A percentile compares a stretch with the other conserved stretches of the same genome.
These are phyloP conservation scores for Xylaria flabelliformis DNA, from an alignment of 495 filamentous ascomycete genomes.

Conservation along the genomic window DNA sequence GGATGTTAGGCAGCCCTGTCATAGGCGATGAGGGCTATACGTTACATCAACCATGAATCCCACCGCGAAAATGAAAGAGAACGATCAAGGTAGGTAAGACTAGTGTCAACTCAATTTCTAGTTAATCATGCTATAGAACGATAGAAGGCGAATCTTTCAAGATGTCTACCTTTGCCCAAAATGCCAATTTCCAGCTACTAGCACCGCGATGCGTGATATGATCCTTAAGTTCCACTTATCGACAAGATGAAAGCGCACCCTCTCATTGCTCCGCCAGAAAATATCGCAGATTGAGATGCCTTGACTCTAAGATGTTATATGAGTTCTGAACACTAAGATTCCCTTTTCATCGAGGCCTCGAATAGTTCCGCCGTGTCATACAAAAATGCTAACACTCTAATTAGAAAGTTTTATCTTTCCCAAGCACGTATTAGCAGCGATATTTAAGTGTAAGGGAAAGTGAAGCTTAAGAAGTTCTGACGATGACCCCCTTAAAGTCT, in stretches of 20 bases:
- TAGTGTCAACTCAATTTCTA: neutral
- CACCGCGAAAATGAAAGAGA: neutral
- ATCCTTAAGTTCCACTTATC: neutral
- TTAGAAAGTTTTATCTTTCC: neutral
- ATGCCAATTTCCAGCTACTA: slow-evolving; percentile 8
- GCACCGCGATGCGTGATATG: neutral
- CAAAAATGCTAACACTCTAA: neutral
- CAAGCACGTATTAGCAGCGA: no score
- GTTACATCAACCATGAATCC: neutral
- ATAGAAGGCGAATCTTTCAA: neutral
- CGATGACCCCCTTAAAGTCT: no score
- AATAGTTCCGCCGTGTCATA: neutral
- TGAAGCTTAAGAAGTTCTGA: no score
- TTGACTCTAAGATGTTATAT: neutral
- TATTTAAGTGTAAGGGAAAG: no score
- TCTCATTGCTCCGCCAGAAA: neutral
- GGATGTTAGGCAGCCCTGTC: neutral
- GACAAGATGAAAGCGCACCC: neutral
- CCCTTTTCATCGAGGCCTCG: neutral
- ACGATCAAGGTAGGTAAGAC: neutral
- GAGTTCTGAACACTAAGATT: neutral
- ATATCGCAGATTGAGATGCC: neutral
- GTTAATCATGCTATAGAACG: neutral
- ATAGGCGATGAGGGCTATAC: neutral
- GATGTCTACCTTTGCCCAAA: neutral